Conservation (phyloP, 169 alveolate genomes). For the Plasmodium coatneyi region DNA sequence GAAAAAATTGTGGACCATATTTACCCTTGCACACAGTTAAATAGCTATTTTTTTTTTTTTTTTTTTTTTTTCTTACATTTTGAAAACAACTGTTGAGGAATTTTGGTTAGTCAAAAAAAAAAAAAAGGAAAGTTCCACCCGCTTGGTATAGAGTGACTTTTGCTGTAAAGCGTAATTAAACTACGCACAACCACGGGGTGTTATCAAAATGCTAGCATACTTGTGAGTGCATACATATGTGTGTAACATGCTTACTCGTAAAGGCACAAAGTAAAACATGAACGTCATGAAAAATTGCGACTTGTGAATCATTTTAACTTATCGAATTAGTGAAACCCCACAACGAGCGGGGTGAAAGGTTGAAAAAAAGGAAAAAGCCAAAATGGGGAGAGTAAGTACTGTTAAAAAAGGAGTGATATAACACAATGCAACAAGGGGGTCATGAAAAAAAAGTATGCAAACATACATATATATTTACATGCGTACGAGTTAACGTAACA, state of each 20-base stretch:
- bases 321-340: not conserved
- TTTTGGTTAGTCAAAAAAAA: constrained; percentile 2
- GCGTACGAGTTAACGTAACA: not conserved
- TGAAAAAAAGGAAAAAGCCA: not conserved
- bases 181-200: not conserved
- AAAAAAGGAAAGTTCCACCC: constrained; percentile 5
- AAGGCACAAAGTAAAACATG: not conserved
- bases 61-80: not conserved
- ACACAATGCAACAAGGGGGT: not conserved
- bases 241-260: not conserved
- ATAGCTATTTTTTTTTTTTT: constrained; percentile 1
- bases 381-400: not conserved
- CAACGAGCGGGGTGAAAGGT: not conserved
- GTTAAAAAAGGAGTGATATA: not conserved
- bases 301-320: not conserved
- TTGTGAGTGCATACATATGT: not conserved
- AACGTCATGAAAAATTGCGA: not conserved
- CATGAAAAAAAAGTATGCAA: not conserved
- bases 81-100: constrained; percentile 1
- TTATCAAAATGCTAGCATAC: not conserved
- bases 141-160: not conserved
- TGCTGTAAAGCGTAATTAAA: not conserved
- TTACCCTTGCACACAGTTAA: constrained; percentile 11
- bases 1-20: not conserved
- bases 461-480: not conserved